Base-by-base conservation (phyloP, 768 basidiomycete genomes). In the Lactarius akahatsu region DNA sequence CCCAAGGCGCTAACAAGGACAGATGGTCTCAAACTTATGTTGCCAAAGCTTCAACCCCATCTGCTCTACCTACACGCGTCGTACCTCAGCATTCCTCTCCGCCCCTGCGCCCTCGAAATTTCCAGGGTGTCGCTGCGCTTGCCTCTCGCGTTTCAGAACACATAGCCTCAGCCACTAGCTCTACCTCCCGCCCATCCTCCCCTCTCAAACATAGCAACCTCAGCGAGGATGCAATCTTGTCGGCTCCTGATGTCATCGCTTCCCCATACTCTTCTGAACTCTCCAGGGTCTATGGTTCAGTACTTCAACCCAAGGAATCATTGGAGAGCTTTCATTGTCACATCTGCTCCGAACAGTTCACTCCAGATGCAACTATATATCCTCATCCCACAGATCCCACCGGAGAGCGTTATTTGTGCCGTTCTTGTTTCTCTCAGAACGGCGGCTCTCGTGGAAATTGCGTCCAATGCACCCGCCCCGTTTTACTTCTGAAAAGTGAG, bases 311-410 rank as follows among this genome's bases (percentile, higher is more conserved):
- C 28, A 87, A 87, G 70, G 90, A 90, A 72, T 83, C 88, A 7
- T 80, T 93, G n/a, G 74, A 82, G 10, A 82, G 86, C 32, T 87
- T 88, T 71, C 83, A 85, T 3, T 94, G 92, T 73, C 83, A 82
- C 40, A 74, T 85, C 15, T 94, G 92, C 73, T 77, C 79, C 18
- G 75, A 80, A 0, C 78, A 81, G 11, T 94, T 94, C 72, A 83
- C 86, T 41, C 91, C 92, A 2, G 92, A 94, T 74, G 85, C 89
- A 26, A 94, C 92, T 36, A 91, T 94, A 66, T 94, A 92, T 72
- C 92, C 92, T 1, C 88, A 92, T 71, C 89, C 88, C 2, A 59
- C 65, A n/a, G 47, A 66, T 8, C 30, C 58, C 18, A 38, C 57
- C 26, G 72, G 72, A 41, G 67, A 76, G 6, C 82, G 84, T 3